Evolutionary conservation across 805 yeast species (phyloP).

Genomic region (Candida tibetensis): DNA sequence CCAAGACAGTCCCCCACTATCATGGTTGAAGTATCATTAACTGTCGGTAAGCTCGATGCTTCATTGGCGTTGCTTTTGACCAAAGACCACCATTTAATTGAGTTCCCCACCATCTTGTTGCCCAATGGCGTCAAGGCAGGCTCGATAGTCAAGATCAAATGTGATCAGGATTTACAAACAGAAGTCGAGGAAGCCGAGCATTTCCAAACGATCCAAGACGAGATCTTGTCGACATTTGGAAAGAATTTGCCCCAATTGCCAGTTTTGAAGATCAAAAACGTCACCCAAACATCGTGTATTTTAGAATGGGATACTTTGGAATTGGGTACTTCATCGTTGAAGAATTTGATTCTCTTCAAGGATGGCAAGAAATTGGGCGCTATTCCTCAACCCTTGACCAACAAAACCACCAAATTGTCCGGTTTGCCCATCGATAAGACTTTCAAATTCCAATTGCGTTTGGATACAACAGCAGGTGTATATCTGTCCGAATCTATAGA

Average conservation of each 20-base stretch:
- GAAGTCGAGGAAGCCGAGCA: conserved; percentile 57
- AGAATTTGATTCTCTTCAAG: conserved; percentile 73
- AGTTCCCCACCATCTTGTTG: conserved; percentile 89
- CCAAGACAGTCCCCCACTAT: no score
- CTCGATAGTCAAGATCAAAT: conserved; percentile 79
- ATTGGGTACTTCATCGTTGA: conserved; percentile 77
- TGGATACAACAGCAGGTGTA: conserved; percentile 89
- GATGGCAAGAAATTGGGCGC: conserved; percentile 71
- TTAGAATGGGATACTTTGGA: conserved; percentile 90
- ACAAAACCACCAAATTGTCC: conserved; percentile 80
- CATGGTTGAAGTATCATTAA: conserved; percentile 87
- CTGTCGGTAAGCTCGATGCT: conserved; percentile 95
- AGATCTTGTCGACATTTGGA: conserved; percentile 72
- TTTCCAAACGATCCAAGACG: conserved; percentile 68
- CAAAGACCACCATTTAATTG: conserved; percentile 89
- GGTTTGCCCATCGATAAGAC: conserved; percentile 86
- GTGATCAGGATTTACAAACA: conserved; percentile 70
- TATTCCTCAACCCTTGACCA: conserved; percentile 78
- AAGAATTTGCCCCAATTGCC: conserved; percentile 70
- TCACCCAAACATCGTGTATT: conserved; percentile 93
- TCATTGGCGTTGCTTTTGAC: conserved; percentile 89
- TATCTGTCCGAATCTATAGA: conserved; percentile 64
- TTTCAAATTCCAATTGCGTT: conserved; percentile 73
- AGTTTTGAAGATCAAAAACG: conserved; percentile 62
- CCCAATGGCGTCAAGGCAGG: conserved; percentile 93